These are phyloP conservation scores for Karstenula rhodostoma DNA, from an alignment of 2,329 filamentous ascomycete species.

Conservation along the genomic window DNA sequence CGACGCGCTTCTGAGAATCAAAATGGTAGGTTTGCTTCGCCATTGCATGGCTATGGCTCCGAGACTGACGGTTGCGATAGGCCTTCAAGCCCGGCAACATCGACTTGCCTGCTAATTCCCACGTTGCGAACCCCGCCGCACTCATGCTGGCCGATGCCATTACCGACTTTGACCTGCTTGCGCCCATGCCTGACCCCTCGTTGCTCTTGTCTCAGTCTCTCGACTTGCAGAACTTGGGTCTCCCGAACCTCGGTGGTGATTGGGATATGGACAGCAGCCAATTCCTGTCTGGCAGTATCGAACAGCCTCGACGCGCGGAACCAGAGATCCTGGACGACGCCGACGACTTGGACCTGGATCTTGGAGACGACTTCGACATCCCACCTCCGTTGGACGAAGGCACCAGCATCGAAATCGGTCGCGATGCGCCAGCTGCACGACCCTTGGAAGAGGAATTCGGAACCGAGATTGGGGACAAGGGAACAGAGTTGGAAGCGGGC, in stretches of 20 bases:
- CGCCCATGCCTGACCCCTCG: slow-evolving; percentile 78
- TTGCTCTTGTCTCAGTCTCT: slow-evolving; percentile 77
- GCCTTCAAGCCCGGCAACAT: slow-evolving; percentile 97
- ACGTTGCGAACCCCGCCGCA: slow-evolving; percentile 82
- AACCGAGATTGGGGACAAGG: slow-evolving; percentile 59
- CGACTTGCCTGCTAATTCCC: slow-evolving; percentile 81
- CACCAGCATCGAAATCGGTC: slow-evolving; percentile 84
- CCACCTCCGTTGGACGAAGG: slow-evolving; percentile 40
- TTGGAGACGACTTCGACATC: slow-evolving; percentile 61
- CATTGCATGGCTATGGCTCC: too few species aligned
- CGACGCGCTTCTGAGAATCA: slow-evolving; percentile 96
- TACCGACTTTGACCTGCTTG: slow-evolving; percentile 90
- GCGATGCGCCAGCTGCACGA: slow-evolving; percentile 75
- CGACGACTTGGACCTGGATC: slow-evolving; percentile 69
- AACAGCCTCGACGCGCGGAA: slow-evolving; percentile 61
- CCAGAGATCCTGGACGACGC: slow-evolving; percentile 60
- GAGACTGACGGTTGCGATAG: slow-evolving; percentile 57
- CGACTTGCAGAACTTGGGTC: slow-evolving; percentile 55
- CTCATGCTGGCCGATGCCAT: slow-evolving; percentile 91
- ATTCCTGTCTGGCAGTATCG: slow-evolving; percentile 74
- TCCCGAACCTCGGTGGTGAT: slow-evolving; percentile 58
- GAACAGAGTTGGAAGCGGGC: slow-evolving; percentile 50
- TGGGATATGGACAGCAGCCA: slow-evolving; percentile 70
- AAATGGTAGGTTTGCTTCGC: slow-evolving; percentile 73
- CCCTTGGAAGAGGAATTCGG: slow-evolving; percentile 43